A percentile compares a stretch with the other conserved stretches of the same genome.
These are phyloP conservation scores for Bruguiera parviflora DNA, from an alignment of 345 rosid species.

Conservation along the genomic window DNA sequence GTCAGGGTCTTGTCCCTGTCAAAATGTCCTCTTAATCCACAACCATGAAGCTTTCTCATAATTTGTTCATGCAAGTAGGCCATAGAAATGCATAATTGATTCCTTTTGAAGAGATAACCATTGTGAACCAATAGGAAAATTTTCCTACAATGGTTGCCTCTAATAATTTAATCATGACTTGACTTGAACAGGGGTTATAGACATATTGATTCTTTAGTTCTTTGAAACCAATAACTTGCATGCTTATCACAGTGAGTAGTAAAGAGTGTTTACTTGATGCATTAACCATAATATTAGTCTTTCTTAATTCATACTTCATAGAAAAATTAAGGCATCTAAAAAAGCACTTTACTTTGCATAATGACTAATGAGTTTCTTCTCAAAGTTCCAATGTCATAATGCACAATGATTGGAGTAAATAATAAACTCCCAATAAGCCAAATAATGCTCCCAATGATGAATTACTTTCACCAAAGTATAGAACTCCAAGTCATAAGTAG, in stretches of 20 bases:
- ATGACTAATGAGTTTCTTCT: no score
- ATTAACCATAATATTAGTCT: no score
- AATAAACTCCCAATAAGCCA: no score
- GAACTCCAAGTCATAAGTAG: no score
- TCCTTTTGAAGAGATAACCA: constrained; percentile 5
- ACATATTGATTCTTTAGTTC: constrained; percentile 5
- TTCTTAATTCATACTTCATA: no score
- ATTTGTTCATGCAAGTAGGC: neutral
- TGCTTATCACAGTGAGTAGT: neutral
- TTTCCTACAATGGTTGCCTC: neutral
- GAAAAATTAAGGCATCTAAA: no score
- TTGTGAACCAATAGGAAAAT: constrained; percentile 1
- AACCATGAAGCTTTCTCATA: neutral
- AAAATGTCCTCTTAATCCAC: constrained; percentile 9
- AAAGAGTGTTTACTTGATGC: neutral
- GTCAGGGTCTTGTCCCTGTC: neutral
- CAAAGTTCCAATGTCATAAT: no score
- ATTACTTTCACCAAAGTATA: no score
- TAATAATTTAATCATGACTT: neutral
- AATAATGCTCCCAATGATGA: no score
- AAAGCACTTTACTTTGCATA: no score
- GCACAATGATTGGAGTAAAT: no score
- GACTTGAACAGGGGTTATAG: neutral
- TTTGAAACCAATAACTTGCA: constrained; percentile 7
- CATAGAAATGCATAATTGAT: constrained; percentile 1